A percentile compares a stretch with the other conserved stretches of the same genome.
Conservation (phyloP, 1,284 basidiomycete genomes). For the Heterobasidion irregulare region DNA sequence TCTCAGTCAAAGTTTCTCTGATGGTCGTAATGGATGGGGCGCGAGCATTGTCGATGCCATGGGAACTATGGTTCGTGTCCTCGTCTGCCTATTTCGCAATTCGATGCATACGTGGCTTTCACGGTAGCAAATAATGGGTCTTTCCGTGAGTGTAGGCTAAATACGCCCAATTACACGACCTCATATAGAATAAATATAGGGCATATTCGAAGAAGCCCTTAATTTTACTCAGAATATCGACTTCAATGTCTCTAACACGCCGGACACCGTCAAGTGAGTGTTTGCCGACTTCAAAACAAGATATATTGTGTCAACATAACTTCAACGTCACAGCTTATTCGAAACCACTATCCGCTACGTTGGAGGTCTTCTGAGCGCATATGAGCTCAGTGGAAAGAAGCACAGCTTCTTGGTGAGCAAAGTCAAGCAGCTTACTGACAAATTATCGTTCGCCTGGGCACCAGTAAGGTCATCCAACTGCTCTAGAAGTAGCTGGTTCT, state of each 20-base stretch:
- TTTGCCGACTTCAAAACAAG: neutral
- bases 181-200: conserved; percentile 21
- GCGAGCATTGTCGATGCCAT: conserved; percentile 59
- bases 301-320: neutral
- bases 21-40: conserved; percentile 65
- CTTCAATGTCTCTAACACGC: conserved; percentile 44
- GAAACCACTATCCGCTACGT: conserved; percentile 86
- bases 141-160: conserved; percentile 29
- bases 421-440: conserved; percentile 65
- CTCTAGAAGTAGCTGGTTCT: neutral
- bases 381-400: conserved; percentile 68
- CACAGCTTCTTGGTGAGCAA: conserved; percentile 46
- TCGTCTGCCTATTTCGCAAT: neutral
- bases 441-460: conserved; percentile 57
- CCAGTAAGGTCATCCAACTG: conserved; percentile 22
- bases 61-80: conserved; percentile 47
- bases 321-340: conserved; percentile 49
- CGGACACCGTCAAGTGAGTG: conserved; percentile 42
- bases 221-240: conserved; percentile 41
- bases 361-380: conserved; percentile 67
- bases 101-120: neutral
- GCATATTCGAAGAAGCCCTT: conserved; percentile 46
- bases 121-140: conserved; percentile 40
- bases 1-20: conserved; percentile 36
- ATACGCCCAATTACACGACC: neutral